Evolutionary conservation across 441 rosid genomes (phyloP), one percentile per base, ranked within the genome.

Genomic region (Adansonia grandidieri): DNA sequence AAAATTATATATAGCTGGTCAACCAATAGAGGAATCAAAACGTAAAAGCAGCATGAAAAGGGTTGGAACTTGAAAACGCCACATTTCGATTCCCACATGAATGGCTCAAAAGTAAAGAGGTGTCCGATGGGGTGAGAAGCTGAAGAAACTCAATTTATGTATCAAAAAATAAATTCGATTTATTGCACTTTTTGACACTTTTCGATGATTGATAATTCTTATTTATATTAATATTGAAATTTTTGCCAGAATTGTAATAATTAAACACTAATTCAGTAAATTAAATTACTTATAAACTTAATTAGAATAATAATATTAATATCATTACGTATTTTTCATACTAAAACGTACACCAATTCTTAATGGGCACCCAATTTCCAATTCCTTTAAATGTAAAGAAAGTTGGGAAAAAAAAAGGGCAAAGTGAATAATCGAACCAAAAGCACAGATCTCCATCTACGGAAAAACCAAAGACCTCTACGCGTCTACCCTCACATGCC

Each of bases 361-460:
- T 3, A 51, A 6, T 24, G 15, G 44, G 4, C 13, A 28, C 42
- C 32, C 67, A 62, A 28, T 62, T 62, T 28, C 17, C 67, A 2
- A 37, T 37, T 37, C 42, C 42, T 28, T 2, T 28, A 1, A 0
- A 9, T 58, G 32, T 5, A 62, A 62, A 67, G 22, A 4, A 19
- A 67, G 40, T 53, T 53, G 56, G n/a, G n/a, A n/a, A 11, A 24
- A 4, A 20, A 24, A 24, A 24, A 24, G 28, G 28, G 28, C 28
- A 24, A 24, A 24, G 28, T 24, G 0, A 19, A 6, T 2, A 10
- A 58, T 9, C 6, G 14, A 58, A 22, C 40, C 9, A 9, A 5
- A 40, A 20, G 70, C 47, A 32, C 79, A 71, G 80, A 80, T 72
- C 79, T 80, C 32, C 20, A 19, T 48, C 76, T 69, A 7, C 84